A percentile compares a stretch with the other conserved stretches of the same genome.
Evolutionary conservation across 2,329 filamentous ascomycete genomes (phyloP).

Genomic region (Myriosclerotinia scirpicola): DNA sequence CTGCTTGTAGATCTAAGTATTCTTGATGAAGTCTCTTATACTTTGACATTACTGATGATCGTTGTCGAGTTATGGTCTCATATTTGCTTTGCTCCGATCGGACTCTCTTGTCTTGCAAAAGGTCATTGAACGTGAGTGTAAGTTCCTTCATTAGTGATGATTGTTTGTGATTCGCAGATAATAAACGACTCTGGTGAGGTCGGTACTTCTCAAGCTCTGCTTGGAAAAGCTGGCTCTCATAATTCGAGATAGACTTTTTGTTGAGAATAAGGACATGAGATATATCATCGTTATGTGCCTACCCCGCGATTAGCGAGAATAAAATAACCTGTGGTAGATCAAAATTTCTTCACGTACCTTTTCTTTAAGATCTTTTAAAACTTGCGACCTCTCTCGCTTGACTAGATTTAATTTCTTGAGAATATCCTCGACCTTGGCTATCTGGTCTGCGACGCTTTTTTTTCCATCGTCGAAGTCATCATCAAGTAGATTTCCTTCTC

Average conservation of each 20-base stretch:
- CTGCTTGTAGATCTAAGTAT: slow-evolving; percentile 84
- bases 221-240: slow-evolving; percentile 90
- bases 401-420: slow-evolving; percentile 88
- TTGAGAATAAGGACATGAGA: slow-evolving; percentile 96
- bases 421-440: slow-evolving; percentile 82
- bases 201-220: slow-evolving; percentile 97
- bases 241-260: slow-evolving; percentile 92
- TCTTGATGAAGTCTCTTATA: slow-evolving; percentile 93
- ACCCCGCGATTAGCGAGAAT: slow-evolving; percentile 25
- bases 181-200: slow-evolving; percentile 83
- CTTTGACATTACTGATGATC: slow-evolving; percentile 75
- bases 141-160: slow-evolving; percentile 92
- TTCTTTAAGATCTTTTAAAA: slow-evolving; percentile 94
- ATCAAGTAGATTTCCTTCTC: slow-evolving; percentile 79
- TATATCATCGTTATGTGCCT: slow-evolving; percentile 96
- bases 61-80: slow-evolving; percentile 80
- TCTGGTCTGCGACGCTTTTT: slow-evolving; percentile 83
- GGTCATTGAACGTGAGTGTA: slow-evolving; percentile 78
- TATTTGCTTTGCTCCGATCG: slow-evolving; percentile 94
- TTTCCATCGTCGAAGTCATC: slow-evolving; percentile 83
- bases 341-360: slow-evolving; percentile 64
- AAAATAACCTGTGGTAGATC: neutral
- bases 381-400: slow-evolving; percentile 87
- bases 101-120: slow-evolving; percentile 92
- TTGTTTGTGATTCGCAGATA: slow-evolving; percentile 96